Evolutionary conservation across 371 early-diverging fungal species (phyloP).

Genomic region (Actinomucor elegans): DNA sequence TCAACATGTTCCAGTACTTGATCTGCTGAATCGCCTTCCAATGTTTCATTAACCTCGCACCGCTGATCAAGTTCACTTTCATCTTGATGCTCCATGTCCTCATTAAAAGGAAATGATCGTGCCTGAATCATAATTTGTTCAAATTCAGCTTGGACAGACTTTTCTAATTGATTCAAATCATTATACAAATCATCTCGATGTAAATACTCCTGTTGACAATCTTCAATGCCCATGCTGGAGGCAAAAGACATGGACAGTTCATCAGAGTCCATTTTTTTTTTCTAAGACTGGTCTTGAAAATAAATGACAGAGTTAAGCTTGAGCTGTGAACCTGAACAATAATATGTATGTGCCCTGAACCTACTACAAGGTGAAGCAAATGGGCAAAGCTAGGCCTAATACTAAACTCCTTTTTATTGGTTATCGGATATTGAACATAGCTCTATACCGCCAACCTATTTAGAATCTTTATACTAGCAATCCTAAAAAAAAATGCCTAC

Average conservation of each 20-base stretch:
- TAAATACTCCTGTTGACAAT: background rate
- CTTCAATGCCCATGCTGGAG: slow-evolving; percentile 13
- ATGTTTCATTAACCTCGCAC: background rate
- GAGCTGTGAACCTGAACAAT: too few relatives aligned
- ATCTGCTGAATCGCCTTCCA: background rate
- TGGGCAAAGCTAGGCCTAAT: too few relatives aligned
- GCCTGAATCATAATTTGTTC: slow-evolving; percentile 20
- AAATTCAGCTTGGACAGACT: slow-evolving; percentile 25
- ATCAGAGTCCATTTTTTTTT: slow-evolving; percentile 1
- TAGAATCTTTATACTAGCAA: too few relatives aligned
- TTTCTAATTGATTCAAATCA: slow-evolving; percentile 25
- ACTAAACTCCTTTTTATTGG: too few relatives aligned
- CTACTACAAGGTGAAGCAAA: too few relatives aligned
- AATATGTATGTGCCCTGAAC: too few relatives aligned
- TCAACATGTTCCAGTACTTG: too few relatives aligned
- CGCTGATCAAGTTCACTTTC: slow-evolving; percentile 8
- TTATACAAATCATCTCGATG: slow-evolving; percentile 14
- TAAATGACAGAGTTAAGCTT: too few relatives aligned
- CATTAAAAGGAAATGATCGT: slow-evolving; percentile 7
- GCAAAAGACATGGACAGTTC: slow-evolving; percentile 19
- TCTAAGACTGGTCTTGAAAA: background rate
- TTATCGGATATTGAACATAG: too few relatives aligned
- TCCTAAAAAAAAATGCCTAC: too few relatives aligned
- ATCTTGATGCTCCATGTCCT: slow-evolving; percentile 21
- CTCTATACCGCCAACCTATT: too few relatives aligned